Conservation (phyloP, 139 green algal genomes). For the Pleodorina starrii region DNA sequence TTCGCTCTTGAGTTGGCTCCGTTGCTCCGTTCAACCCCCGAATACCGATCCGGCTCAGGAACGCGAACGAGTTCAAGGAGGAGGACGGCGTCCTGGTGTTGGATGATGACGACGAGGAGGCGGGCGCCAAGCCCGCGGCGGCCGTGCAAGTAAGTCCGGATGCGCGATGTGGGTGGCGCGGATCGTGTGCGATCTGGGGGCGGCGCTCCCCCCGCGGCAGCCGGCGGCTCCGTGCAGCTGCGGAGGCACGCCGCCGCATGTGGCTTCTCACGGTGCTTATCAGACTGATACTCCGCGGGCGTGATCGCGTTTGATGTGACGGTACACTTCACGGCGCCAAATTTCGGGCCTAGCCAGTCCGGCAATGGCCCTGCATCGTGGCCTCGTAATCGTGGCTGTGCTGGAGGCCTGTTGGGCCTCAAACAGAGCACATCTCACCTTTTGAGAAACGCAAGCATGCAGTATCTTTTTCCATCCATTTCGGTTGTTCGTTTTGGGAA, state of each 20-base stretch:
- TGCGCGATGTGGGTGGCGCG: background rate
- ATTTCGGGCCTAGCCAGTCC: background rate
- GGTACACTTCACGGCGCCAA: background rate
- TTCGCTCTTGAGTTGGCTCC: no score
- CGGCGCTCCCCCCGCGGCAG: no score
- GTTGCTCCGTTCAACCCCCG: no score
- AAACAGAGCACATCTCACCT: no score
- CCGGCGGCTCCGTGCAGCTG: background rate
- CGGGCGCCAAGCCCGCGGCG: background rate
- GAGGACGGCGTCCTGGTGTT: background rate
- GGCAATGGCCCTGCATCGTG: background rate
- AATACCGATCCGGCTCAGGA: no score
- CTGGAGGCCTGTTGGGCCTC: background rate
- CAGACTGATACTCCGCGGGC: background rate
- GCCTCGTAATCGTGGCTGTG: background rate
- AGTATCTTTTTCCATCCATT: background rate
- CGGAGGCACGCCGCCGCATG: background rate
- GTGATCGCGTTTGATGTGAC: background rate
- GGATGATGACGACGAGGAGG: constrained; percentile 25
- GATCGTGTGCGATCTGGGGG: background rate
- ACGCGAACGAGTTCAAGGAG: background rate
- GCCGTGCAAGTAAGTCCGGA: background rate
- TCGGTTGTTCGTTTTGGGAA: no score
- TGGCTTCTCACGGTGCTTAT: background rate
- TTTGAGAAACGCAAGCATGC: background rate